Conservation (phyloP, 805 yeast genomes). For the Starmerella gropengiesseri region DNA sequence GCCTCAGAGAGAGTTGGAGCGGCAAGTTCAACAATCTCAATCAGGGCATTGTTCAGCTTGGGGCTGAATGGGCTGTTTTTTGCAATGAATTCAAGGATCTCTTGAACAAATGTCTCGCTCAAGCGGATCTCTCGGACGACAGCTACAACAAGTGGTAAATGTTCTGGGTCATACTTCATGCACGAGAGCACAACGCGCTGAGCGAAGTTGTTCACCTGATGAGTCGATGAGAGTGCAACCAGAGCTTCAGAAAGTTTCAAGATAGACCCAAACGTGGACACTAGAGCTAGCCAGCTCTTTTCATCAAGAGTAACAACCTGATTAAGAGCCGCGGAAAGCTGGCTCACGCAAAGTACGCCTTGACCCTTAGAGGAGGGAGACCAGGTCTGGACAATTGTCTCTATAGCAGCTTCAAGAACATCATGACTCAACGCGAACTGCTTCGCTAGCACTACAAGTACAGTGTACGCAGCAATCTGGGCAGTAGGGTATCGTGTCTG, state of each 20-base stretch:
- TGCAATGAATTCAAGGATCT: slow-evolving; percentile 2
- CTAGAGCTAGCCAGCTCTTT: slow-evolving; percentile 14
- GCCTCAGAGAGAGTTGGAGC: slow-evolving; percentile 3
- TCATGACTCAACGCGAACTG: slow-evolving; percentile 51
- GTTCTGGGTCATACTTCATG: slow-evolving; percentile 30
- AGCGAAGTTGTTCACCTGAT: slow-evolving; percentile 35
- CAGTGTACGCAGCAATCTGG: slow-evolving; percentile 74
- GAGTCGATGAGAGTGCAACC: slow-evolving; percentile 22
- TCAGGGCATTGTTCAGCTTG: slow-evolving; percentile 9
- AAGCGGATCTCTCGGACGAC: slow-evolving; percentile 1
- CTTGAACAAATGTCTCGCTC: neutral
- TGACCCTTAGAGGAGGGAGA: slow-evolving; percentile 26
- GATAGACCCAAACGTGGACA: slow-evolving; percentile 20
- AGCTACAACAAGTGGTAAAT: slow-evolving; percentile 18
- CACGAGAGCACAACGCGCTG: neutral
- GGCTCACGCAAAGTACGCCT: slow-evolving; percentile 30
- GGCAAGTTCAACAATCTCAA: slow-evolving; percentile 13
- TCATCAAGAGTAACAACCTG: slow-evolving; percentile 20
- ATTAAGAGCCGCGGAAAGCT: slow-evolving; percentile 24
- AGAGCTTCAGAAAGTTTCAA: slow-evolving; percentile 18
- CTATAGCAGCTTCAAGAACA: slow-evolving; percentile 50
- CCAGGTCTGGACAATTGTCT: slow-evolving; percentile 44
- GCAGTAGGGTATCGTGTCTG: slow-evolving; percentile 38
- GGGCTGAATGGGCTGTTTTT: slow-evolving; percentile 14
- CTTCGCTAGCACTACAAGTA: slow-evolving; percentile 64